A percentile compares a stretch with the other conserved stretches of the same genome.
These are phyloP conservation scores for Stachybotrys echinatus DNA, from an alignment of 2,329 filamentous ascomycete species.

Conservation along the genomic window DNA sequence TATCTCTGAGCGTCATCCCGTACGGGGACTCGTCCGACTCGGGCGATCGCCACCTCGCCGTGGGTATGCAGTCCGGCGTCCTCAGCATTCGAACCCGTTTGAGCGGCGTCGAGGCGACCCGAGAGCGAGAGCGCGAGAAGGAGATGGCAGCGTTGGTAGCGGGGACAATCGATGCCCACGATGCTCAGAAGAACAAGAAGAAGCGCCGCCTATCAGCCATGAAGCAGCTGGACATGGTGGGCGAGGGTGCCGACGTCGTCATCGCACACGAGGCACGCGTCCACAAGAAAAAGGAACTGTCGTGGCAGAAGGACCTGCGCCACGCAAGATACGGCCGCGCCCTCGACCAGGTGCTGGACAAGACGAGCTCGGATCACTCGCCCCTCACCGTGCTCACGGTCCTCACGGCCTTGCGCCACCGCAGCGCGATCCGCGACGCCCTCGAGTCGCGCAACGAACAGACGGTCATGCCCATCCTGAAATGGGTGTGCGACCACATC, in stretches of 20 bases:
- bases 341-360: constrained; percentile 70
- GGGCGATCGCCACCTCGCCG: constrained; percentile 88
- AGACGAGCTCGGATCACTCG: constrained; percentile 44
- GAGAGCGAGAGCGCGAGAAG: constrained; percentile 70
- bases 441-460: constrained; percentile 77
- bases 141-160: constrained; percentile 79
- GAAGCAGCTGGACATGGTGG: constrained; percentile 68
- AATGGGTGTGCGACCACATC: constrained; percentile 78
- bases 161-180: constrained; percentile 73
- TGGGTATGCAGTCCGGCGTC: constrained; percentile 93
- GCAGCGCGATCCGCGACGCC: constrained; percentile 76
- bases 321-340: constrained; percentile 72
- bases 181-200: constrained; percentile 65
- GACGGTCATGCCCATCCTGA: constrained; percentile 74
- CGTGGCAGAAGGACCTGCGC: constrained; percentile 79
- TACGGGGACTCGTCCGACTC: constrained; percentile 31
- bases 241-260: constrained; percentile 81
- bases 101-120: constrained; percentile 72
- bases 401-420: constrained; percentile 79
- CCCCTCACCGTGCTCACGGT: constrained; percentile 66
- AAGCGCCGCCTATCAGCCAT: constrained; percentile 47
- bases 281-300: constrained; percentile 55
- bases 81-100: constrained; percentile 86
- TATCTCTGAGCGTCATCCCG: constrained; percentile 72
- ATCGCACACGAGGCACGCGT: constrained; percentile 64